phyloP scores from a whole-genome alignment of 257 asterid genomes.

The Osmanthus fragrans region DNA sequence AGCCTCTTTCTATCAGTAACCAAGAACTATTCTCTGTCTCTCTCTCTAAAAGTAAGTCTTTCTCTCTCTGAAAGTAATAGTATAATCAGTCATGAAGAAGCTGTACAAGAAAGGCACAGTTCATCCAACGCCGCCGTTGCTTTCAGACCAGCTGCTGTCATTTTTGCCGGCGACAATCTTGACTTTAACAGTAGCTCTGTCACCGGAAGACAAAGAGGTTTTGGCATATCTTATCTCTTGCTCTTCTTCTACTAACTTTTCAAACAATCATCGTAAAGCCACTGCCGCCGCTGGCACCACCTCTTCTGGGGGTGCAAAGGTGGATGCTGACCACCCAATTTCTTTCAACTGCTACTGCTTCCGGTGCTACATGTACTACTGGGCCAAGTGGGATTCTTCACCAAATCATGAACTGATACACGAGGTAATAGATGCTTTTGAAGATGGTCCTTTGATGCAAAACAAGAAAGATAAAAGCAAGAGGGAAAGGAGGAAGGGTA shows the following conservation, averaged over 20 bases:
- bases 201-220: slow-evolving; percentile 55
- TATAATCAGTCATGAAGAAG: slow-evolving; percentile 53
- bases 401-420: slow-evolving; percentile 71
- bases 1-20: slow-evolving; percentile 21
- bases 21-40: slow-evolving; percentile 23
- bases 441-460: slow-evolving; percentile 46
- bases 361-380: slow-evolving; percentile 67
- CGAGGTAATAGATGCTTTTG: slow-evolving; percentile 67
- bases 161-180: slow-evolving; percentile 62
- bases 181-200: slow-evolving; percentile 50
- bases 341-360: slow-evolving; percentile 68
- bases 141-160: slow-evolving; percentile 67
- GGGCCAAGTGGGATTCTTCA: slow-evolving; percentile 77
- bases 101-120: slow-evolving; percentile 58
- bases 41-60: slow-evolving; percentile 5
- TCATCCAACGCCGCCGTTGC: slow-evolving; percentile 62
- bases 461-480: slow-evolving; percentile 37
- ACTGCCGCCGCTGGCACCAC: slow-evolving; percentile 18
- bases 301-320: slow-evolving; percentile 26
- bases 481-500: slow-evolving; percentile 49
- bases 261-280: slow-evolving; percentile 27
- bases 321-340: slow-evolving; percentile 52
- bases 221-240: slow-evolving; percentile 68
- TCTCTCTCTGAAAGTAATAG: slow-evolving; percentile 8
- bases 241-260: slow-evolving; percentile 39